Conservation (phyloP, 352 stramenopile species). For the Pelagophyceae sp. region DNA sequence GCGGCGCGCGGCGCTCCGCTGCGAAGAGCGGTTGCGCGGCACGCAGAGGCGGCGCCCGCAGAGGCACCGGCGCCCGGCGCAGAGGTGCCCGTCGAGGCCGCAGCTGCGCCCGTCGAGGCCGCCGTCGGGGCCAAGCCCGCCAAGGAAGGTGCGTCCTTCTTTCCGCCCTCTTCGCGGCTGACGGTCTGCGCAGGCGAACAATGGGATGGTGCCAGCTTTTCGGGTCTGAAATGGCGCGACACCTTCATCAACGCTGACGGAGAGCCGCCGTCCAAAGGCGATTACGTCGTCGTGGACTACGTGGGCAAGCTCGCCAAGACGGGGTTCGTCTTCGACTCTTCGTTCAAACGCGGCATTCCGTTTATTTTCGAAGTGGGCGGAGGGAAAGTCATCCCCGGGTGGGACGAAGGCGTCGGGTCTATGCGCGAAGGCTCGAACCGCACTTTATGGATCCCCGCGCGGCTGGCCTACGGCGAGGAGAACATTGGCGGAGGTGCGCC, state of each 20-base stretch:
- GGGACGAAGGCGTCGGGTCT: slow-evolving; percentile 28
- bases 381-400: slow-evolving; percentile 32
- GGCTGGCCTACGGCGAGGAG: slow-evolving; percentile 31
- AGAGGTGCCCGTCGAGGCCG: too few species aligned
- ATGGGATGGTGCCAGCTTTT: too few species aligned
- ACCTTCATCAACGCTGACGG: not conserved
- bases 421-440: slow-evolving; percentile 35
- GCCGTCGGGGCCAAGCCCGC: too few species aligned
- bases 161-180: too few species aligned
- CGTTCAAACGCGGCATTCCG: not conserved
- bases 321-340: slow-evolving; percentile 11
- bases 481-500: slow-evolving; percentile 39
- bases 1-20: too few species aligned
- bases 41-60: too few species aligned
- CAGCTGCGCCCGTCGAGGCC: too few species aligned
- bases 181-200: too few species aligned
- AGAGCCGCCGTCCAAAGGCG: not conserved
- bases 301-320: not conserved
- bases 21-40: too few species aligned
- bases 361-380: slow-evolving; percentile 36
- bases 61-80: too few species aligned
- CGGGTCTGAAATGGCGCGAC: not conserved
- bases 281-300: not conserved
- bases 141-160: too few species aligned
- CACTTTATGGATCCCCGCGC: slow-evolving; percentile 15